phyloP scores from a whole-genome alignment of 2,329 filamentous ascomycete species.

The Aspergillus transmontanensis region DNA sequence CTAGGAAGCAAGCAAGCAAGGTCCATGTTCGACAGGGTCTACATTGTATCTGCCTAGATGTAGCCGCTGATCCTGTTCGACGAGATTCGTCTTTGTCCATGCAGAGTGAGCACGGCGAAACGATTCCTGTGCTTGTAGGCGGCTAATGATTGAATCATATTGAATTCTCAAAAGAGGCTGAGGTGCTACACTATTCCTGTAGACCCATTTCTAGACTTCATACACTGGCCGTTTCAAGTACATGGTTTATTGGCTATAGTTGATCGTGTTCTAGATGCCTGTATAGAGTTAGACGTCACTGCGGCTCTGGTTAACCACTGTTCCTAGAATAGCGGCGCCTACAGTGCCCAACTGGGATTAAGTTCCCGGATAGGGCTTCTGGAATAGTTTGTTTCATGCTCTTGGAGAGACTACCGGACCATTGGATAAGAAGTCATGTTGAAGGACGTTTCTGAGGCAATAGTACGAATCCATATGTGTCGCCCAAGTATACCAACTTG shows the following conservation, averaged over 20 bases:
- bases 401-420: not conserved
- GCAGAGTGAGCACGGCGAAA: not conserved
- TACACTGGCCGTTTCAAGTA: not conserved
- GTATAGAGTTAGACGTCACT: not conserved
- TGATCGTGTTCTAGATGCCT: not conserved
- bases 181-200: not conserved
- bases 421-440: slow-evolving; percentile 3
- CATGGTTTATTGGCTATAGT: not conserved
- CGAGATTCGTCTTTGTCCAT: not conserved
- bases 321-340: slow-evolving; percentile 10
- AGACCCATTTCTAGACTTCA: not conserved
- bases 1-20: not conserved
- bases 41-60: not conserved
- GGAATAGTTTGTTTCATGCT: slow-evolving; percentile 4
- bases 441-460: not conserved
- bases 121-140: not conserved
- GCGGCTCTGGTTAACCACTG: not conserved
- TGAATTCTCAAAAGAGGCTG: not conserved
- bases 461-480: not conserved
- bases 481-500: too few species aligned
- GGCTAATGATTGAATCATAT: not conserved
- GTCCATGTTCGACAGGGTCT: not conserved
- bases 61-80: not conserved
- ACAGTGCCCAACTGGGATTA: not conserved
- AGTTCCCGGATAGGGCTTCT: not conserved